phyloP scores from a whole-genome alignment of 768 basidiomycete genomes.

The Amanita pallidorosea region DNA sequence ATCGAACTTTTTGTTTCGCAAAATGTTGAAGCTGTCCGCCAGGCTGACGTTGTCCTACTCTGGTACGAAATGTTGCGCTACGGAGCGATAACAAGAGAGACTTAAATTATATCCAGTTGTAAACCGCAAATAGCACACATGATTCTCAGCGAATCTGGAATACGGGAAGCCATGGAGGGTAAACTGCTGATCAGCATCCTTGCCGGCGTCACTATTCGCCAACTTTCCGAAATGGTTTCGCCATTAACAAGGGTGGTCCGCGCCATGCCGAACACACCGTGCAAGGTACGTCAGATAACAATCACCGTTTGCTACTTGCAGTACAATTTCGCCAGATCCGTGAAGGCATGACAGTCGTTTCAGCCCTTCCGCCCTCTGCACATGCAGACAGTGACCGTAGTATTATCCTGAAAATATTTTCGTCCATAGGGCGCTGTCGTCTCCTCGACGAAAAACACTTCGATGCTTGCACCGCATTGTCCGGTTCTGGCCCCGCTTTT shows the following conservation, averaged over 20 bases:
- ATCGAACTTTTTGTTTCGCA: conserved; percentile 61
- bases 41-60: conserved; percentile 79
- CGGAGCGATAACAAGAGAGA: not conserved
- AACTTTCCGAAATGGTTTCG: conserved; percentile 65
- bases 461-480: conserved; percentile 94
- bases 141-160: conserved; percentile 66
- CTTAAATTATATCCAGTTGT: conserved; percentile 44
- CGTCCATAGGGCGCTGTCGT: conserved; percentile 90
- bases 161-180: conserved; percentile 73
- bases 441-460: conserved; percentile 99
- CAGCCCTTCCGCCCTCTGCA: conserved; percentile 47
- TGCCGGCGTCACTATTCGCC: conserved; percentile 87
- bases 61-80: conserved; percentile 42
- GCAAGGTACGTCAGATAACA: conserved; percentile 50
- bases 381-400: conserved; percentile 48
- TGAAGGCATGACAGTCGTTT: conserved; percentile 96
- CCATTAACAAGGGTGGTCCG: conserved; percentile 80
- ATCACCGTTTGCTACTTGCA: not conserved
- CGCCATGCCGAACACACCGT: conserved; percentile 98
- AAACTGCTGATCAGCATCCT: conserved; percentile 96
- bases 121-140: conserved; percentile 81
- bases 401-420: conserved; percentile 89
- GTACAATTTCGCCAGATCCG: conserved; percentile 56
- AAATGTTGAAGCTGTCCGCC: conserved; percentile 62
- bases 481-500: conserved; percentile 95